Conservation (phyloP, 78 protist species). For the Dictyostelium intermedium region DNA sequence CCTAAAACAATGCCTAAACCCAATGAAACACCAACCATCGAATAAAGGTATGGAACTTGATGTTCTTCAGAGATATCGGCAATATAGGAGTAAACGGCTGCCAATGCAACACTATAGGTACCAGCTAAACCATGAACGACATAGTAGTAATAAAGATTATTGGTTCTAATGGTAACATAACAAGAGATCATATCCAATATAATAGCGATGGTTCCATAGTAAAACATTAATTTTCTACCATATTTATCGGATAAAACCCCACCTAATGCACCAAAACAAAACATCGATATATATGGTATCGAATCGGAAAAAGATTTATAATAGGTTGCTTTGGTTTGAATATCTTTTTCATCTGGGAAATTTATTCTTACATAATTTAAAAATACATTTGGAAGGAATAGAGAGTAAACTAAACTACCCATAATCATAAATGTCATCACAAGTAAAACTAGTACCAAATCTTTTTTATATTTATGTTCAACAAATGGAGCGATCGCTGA, state of each 20-base stretch:
- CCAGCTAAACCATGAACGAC: background rate
- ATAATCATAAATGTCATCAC: background rate
- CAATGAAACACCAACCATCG: background rate
- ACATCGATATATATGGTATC: background rate
- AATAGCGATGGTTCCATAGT: background rate
- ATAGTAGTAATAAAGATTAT: background rate
- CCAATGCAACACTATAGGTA: background rate
- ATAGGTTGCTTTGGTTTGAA: constrained; percentile 15
- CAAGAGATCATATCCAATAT: background rate
- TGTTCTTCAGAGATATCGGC: background rate
- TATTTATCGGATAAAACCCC: constrained; percentile 6
- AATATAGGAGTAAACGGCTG: background rate
- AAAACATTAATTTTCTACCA: background rate
- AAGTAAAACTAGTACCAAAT: background rate
- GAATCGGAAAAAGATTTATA: constrained; percentile 27
- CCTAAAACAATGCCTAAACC: background rate
- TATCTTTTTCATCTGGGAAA: background rate
- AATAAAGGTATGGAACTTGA: background rate
- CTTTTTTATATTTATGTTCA: constrained; percentile 1
- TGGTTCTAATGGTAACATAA: background rate
- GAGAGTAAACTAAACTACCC: background rate
- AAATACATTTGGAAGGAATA: background rate
- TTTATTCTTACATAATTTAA: constrained; percentile 15
- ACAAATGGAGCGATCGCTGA: background rate
- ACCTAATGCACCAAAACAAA: constrained; percentile 15